These are phyloP conservation scores for Vitellaria paradoxa DNA, from an alignment of 179 eudicot genomes.

Conservation along the genomic window DNA sequence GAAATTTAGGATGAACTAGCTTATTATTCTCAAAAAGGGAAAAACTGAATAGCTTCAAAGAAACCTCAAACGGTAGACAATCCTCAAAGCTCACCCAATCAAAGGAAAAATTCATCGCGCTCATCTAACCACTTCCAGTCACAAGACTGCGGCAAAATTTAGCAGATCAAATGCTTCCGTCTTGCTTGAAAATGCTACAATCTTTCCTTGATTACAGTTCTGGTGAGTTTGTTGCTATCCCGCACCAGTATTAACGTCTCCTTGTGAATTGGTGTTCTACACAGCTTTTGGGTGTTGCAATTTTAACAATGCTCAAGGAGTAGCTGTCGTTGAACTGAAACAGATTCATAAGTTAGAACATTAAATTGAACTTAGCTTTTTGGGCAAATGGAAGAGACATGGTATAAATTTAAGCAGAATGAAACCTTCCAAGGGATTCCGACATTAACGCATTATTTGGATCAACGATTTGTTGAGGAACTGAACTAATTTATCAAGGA, in stretches of 20 bases:
- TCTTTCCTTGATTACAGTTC: slow-evolving; percentile 68
- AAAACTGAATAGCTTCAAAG: too few relatives aligned
- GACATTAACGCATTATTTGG: too few relatives aligned
- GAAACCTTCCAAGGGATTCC: neutral
- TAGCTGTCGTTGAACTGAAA: slow-evolving; percentile 55
- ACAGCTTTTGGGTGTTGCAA: slow-evolving; percentile 37
- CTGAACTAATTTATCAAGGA: neutral
- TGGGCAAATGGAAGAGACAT: neutral
- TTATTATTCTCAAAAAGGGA: too few relatives aligned
- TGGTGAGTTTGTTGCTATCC: slow-evolving; percentile 52
- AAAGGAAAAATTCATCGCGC: neutral
- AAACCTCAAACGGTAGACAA: too few relatives aligned
- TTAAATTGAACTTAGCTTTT: neutral
- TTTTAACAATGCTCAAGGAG: slow-evolving; percentile 54
- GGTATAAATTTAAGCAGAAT: neutral
- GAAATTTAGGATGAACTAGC: too few relatives aligned
- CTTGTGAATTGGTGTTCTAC: slow-evolving; percentile 50
- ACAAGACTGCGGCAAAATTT: neutral
- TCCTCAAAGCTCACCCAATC: too few relatives aligned
- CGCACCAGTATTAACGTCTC: slow-evolving; percentile 68
- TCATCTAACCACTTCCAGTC: neutral
- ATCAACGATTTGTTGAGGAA: too few relatives aligned
- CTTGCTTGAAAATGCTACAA: slow-evolving; percentile 17
- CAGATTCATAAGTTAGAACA: slow-evolving; percentile 13
- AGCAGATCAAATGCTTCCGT: neutral